These are phyloP conservation scores for Wickerhamiella occidentalis DNA, from an alignment of 805 yeast genomes.

Conservation along the genomic window DNA sequence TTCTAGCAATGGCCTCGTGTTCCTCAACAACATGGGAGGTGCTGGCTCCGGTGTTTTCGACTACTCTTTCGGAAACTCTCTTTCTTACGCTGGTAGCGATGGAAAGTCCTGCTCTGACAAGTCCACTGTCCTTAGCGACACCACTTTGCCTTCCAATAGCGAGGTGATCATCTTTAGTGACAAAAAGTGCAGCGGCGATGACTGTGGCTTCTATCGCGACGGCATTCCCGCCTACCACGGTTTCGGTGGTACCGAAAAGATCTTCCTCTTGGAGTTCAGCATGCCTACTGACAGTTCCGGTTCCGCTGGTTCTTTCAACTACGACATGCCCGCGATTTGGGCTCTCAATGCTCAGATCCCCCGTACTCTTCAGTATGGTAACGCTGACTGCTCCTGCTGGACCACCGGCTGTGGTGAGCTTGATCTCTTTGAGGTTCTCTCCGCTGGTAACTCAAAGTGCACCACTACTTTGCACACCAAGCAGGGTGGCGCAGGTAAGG, in stretches of 20 bases:
- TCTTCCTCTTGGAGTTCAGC: constrained; percentile 83
- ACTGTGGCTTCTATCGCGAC: constrained; percentile 77
- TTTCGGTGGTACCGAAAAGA: constrained; percentile 70
- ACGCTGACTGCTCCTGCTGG: constrained; percentile 87
- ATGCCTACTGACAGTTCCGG: constrained; percentile 65
- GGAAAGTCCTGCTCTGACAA: constrained; percentile 62
- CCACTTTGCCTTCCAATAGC: constrained; percentile 53
- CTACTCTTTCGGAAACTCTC: constrained; percentile 76
- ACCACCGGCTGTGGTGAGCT: constrained; percentile 94
- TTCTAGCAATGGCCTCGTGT: constrained; percentile 55
- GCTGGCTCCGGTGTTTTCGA: constrained; percentile 83
- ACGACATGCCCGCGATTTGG: constrained; percentile 98
- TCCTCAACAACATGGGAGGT: constrained; percentile 77
- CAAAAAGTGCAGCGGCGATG: constrained; percentile 30
- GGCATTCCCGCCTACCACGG: constrained; percentile 93
- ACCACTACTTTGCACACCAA: constrained; percentile 68
- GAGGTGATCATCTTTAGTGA: constrained; percentile 75
- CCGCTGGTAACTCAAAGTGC: constrained; percentile 61
- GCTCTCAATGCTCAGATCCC: constrained; percentile 89
- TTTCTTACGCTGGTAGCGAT: constrained; percentile 70
- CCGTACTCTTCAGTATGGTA: constrained; percentile 91
- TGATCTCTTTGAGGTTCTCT: constrained; percentile 82
- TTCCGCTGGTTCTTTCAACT: constrained; percentile 41
- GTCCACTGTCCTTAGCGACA: constrained; percentile 57
- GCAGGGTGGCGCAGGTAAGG: constrained; percentile 75